Evolutionary conservation across 2,329 filamentous ascomycete species (phyloP), one percentile per base, ranked within the genome.

Genomic region (Fusarium sp.): DNA sequence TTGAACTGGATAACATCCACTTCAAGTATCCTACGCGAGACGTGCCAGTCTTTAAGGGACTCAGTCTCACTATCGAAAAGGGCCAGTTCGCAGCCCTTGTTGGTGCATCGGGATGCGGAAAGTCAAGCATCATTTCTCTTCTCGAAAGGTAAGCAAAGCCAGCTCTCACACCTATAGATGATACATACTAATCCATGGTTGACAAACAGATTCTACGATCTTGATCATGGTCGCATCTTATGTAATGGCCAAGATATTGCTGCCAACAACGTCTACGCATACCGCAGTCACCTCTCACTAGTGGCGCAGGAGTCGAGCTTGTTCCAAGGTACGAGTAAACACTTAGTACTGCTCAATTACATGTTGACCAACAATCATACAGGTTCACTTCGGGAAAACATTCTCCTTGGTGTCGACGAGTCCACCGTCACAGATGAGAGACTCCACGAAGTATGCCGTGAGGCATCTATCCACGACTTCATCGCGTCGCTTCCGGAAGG

Each of bases 281-380:
- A 93, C 75, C 87, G 92, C 26, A 83, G 84, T 47, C 80, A 87
- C 24, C 82, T 93, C 10, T 90, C 90, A 1, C 84, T 94, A 0
- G 92, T 94, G 1, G 88, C 91, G 3, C 92, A 94, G 77, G 92
- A 94, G 75, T 85, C 92, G 7, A 89, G 88, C 0, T 83, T 94
- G 0, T 93, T 92, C 74, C 88, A 89, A 77, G 89, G 89, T 16
- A 88, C 86, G 1, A 84, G 92, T 21, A 18, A 5, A 8, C 8
- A 50, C 6, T 1, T 3, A 8, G 7, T 2, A 12, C 13, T 10
- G 2, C 3, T 3, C 0, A 18, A 12, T 8, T 2, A 0, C 4
- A 8, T 9, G 18, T 8, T 13, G 18, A n/a, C n/a, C 21, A 6
- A 41, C 9, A 5, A 84, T 9, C 0, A 3, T 9, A 2, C 12